These are phyloP conservation scores for Blastobotrys malaysiensis DNA, from an alignment of 1,139 yeast genomes.

Conservation along the genomic window DNA sequence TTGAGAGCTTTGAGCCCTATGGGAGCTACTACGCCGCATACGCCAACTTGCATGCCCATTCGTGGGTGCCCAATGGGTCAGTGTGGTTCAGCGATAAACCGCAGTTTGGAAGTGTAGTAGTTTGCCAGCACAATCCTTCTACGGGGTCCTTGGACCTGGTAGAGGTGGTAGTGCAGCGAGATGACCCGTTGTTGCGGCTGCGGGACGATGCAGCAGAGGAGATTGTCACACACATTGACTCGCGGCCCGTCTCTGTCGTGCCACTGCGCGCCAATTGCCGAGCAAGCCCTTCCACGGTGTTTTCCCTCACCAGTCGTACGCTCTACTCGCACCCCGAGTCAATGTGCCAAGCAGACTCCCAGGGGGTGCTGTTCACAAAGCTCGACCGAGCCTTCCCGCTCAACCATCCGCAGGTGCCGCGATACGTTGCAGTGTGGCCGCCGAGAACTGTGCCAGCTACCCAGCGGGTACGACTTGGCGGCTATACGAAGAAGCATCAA, in stretches of 20 bases:
- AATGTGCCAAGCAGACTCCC: background rate
- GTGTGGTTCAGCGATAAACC: slow-evolving; percentile 30
- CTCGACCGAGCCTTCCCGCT: background rate
- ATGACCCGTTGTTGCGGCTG: background rate
- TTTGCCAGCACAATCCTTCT: slow-evolving; percentile 21
- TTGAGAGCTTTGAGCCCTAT: slow-evolving; percentile 17
- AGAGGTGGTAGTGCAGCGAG: slow-evolving; percentile 3
- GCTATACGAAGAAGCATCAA: background rate
- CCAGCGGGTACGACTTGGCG: background rate
- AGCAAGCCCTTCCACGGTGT: background rate
- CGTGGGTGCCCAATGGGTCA: slow-evolving; percentile 25
- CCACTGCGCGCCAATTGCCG: background rate
- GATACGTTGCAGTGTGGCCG: background rate
- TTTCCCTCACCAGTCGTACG: background rate
- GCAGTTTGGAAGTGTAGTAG: slow-evolving; percentile 26
- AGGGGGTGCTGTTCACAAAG: background rate
- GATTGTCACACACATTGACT: background rate
- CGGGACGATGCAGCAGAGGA: background rate
- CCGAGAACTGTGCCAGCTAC: background rate
- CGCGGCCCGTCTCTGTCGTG: background rate
- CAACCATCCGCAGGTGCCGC: background rate
- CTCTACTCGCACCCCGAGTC: background rate
- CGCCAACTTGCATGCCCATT: slow-evolving; percentile 18
- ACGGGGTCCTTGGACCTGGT: slow-evolving; percentile 11
- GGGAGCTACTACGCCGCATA: slow-evolving; percentile 16